Conservation (phyloP, 371 early-diverging fungal species). For the Rhizopus stolonifer region DNA sequence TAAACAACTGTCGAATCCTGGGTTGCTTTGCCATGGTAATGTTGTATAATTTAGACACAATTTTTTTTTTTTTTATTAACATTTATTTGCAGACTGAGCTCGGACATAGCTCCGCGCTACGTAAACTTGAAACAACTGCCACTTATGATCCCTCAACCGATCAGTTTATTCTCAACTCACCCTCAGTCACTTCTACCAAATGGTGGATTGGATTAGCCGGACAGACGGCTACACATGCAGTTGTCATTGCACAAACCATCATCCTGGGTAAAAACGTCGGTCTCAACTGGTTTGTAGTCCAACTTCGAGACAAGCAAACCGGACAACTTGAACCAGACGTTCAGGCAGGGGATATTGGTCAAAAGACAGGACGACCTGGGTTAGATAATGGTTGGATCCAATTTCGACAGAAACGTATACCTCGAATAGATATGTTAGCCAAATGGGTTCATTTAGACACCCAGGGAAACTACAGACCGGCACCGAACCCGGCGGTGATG, state of each 20-base stretch:
- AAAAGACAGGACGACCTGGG: slow-evolving; percentile 78
- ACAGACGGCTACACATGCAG: slow-evolving; percentile 77
- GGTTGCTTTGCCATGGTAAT: slow-evolving; percentile 79
- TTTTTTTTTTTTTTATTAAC: not conserved
- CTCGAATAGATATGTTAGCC: slow-evolving; percentile 76
- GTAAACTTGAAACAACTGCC: slow-evolving; percentile 89
- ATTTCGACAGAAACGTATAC: slow-evolving; percentile 79
- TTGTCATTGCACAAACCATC: slow-evolving; percentile 61
- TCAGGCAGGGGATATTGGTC: slow-evolving; percentile 85
- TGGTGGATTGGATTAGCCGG: slow-evolving; percentile 96
- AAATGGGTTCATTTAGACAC: slow-evolving; percentile 65
- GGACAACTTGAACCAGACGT: slow-evolving; percentile 76
- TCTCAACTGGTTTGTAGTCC: slow-evolving; percentile 85
- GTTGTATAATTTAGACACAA: too few species aligned
- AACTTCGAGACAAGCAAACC: slow-evolving; percentile 72
- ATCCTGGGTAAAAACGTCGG: slow-evolving; percentile 71
- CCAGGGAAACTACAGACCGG: slow-evolving; percentile 59
- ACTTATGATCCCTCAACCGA: slow-evolving; percentile 75
- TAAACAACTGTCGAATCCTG: slow-evolving; percentile 52
- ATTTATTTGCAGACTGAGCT: slow-evolving; percentile 48
- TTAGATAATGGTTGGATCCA: slow-evolving; percentile 92
- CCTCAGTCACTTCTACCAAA: slow-evolving; percentile 81
- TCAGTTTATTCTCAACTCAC: slow-evolving; percentile 85
- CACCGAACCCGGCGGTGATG: slow-evolving; percentile 60
- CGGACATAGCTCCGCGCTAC: slow-evolving; percentile 82